Base-by-base conservation (phyloP, 495 filamentous ascomycete genomes). In the Neurospora tetrasperma region DNA sequence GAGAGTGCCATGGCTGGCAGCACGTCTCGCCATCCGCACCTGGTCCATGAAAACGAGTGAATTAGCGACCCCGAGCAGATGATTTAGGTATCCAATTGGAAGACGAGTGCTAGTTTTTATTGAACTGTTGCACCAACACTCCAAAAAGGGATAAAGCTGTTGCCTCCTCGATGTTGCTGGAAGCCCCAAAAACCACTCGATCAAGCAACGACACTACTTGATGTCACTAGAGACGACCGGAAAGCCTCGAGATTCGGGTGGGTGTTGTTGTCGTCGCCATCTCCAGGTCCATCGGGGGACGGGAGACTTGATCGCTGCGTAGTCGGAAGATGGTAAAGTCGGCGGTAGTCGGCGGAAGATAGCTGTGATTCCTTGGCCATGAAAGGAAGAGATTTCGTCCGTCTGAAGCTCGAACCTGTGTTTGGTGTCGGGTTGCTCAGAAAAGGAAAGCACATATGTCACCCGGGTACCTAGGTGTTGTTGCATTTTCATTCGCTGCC, bases 1-100 rank as follows among this genome's bases (percentile, higher is more conserved):
- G 69, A 84, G 79, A 12, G 81, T 77, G 42, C 83, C 83, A 80
- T 84, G 82, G 68, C 83, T 84, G 42, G 77, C 79, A 43, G 82
- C 81, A n/a, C 83, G 82, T 39, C 80, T 74, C 31, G 82, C 74
- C 42, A 73, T 75, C 12, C 74, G 82, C 73, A 74, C 70, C 38
- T 79, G 79, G 42, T 84, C 83, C 83, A 84, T 85, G 54, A 69
- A 20, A 35, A 44, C 46, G 23, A 44, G 48, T 41, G 12, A n/a
- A 14, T 59, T 66, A 69, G 66, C 68, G 71, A 42, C 40, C 11
- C 27, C 68, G 46, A 66, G 35, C 27, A 54, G 20, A 42, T 54
- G 41, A 70, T 38, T 38, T 70, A 5, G 8, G 27, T 66, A 66
- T 66, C 54, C 54, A 66, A 66, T 59, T 66, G 70, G 41, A 27